A percentile compares a stretch with the other conserved stretches of the same genome.
phyloP scores from a whole-genome alignment of 1,139 yeast genomes.

The Suhomyces yuchorum region DNA sequence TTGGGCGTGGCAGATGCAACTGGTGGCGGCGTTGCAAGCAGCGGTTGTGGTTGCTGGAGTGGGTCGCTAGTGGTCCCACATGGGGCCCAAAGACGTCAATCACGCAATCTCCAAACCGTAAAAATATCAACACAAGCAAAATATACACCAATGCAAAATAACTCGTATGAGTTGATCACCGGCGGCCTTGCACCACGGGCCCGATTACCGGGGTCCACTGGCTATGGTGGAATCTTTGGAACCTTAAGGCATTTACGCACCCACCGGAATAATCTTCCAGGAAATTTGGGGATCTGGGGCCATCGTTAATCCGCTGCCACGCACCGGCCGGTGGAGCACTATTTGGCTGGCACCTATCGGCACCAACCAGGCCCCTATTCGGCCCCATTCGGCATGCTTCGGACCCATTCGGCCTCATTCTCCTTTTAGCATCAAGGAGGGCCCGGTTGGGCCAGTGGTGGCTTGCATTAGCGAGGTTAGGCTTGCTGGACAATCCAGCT shows the following conservation, averaged over 20 bases:
- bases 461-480: not conserved
- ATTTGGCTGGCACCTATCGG: not conserved
- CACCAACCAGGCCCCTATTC: not conserved
- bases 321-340: too few species aligned
- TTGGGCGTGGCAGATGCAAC: slow-evolving; percentile 1
- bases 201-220: too few species aligned
- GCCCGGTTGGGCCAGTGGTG: too few species aligned
- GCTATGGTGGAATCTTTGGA: too few species aligned
- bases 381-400: not conserved
- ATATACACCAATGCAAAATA: not conserved
- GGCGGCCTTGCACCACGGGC: not conserved
- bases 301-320: not conserved
- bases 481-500: not conserved
- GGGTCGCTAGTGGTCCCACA: not conserved
- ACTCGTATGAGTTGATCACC: not conserved
- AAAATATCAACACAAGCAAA: not conserved
- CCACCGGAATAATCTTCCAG: too few species aligned
- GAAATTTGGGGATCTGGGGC: not conserved
- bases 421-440: too few species aligned
- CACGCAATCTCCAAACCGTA: not conserved
- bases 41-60: not conserved
- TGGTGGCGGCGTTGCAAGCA: slow-evolving; percentile 1
- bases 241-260: too few species aligned
- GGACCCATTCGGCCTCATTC: not conserved
- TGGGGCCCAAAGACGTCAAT: not conserved